These are phyloP conservation scores for Coleophoma cylindrospora DNA, from an alignment of 2,329 filamentous ascomycete genomes.

Conservation along the genomic window DNA sequence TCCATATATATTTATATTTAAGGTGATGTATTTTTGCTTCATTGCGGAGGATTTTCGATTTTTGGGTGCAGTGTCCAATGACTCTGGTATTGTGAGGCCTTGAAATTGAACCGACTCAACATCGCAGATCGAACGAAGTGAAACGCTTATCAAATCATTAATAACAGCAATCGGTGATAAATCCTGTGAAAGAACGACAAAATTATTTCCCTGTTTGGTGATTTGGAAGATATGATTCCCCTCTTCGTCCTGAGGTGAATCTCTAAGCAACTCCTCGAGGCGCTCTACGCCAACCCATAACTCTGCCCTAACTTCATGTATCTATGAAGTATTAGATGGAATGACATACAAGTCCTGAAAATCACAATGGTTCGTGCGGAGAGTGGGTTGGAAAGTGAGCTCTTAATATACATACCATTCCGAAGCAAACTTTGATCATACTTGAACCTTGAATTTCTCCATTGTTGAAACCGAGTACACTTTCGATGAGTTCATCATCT, in stretches of 20 bases:
- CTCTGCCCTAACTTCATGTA: background rate
- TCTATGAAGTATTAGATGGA: background rate
- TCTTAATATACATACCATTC: background rate
- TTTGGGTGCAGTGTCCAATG: background rate
- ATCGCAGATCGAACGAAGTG: background rate
- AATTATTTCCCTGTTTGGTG: background rate
- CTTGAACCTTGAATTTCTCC: background rate
- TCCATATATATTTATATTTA: conserved; percentile 2
- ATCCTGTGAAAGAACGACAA: background rate
- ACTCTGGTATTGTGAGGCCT: background rate
- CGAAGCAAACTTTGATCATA: background rate
- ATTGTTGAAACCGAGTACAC: too few species aligned
- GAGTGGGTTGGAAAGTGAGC: too few species aligned
- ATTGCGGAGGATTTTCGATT: background rate
- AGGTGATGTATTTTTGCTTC: background rate
- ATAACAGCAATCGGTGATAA: background rate
- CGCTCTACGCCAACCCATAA: background rate
- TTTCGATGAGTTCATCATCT: too few species aligned
- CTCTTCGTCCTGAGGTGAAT: background rate
- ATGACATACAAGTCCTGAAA: background rate
- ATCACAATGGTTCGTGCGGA: too few species aligned
- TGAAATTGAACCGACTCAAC: background rate
- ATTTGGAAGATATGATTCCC: background rate
- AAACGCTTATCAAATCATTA: background rate
- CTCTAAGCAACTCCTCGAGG: background rate